Percentiles rank a stretch among this genome's conserved stretches.
phyloP scores from a whole-genome alignment of 306 rosid species.

The Fragaria ananassa region DNA sequence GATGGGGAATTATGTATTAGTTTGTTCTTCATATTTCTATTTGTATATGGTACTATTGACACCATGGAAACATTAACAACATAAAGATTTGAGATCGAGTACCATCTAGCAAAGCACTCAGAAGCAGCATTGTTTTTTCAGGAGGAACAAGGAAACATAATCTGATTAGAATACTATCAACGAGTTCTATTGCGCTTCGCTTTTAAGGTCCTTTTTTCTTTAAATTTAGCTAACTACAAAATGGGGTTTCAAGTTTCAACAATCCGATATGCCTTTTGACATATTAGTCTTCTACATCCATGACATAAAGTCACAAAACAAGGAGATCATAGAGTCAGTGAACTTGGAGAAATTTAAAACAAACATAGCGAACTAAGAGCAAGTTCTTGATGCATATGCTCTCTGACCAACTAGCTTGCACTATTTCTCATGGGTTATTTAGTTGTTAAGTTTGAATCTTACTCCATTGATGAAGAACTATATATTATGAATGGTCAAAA shows the following conservation, averaged over 20 bases:
- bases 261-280: not conserved
- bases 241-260: not conserved
- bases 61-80: not conserved
- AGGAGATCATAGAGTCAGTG: conserved; percentile 10
- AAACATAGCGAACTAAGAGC: not conserved
- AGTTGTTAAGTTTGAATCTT: not conserved
- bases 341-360: not conserved
- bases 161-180: not conserved
- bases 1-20: not conserved
- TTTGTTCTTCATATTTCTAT: not conserved
- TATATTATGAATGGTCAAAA: not conserved
- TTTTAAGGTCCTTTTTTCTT: not conserved
- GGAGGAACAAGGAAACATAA: not conserved
- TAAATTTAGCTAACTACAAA: not conserved
- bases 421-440: too few relatives aligned
- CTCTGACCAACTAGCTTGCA: not conserved
- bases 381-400: conserved; percentile 5
- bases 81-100: not conserved
- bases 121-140: not conserved
- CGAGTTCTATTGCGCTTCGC: not conserved
- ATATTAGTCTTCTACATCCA: not conserved
- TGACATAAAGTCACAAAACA: conserved; percentile 10
- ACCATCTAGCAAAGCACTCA: not conserved
- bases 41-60: not conserved
- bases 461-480: not conserved